phyloP scores from a whole-genome alignment of 768 basidiomycete genomes.

The Hygrocybe coccinea region DNA sequence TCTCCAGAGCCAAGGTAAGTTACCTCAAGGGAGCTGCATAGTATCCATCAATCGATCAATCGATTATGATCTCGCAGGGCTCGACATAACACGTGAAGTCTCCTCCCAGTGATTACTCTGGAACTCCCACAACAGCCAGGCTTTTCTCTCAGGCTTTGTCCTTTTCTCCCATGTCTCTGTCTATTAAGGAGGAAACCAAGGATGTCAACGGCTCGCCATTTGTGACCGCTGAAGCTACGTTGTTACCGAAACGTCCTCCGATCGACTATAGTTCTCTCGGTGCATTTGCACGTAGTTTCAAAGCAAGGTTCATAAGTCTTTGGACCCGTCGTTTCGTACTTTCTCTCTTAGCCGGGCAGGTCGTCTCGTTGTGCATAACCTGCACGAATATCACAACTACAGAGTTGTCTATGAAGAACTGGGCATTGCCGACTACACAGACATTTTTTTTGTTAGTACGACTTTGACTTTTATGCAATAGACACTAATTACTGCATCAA shows the following conservation, averaged over 20 bases:
- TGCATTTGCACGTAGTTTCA: constrained; percentile 52
- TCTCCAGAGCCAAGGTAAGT: too few relatives aligned
- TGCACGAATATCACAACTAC: constrained; percentile 86
- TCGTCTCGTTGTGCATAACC: constrained; percentile 84
- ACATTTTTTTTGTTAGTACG: constrained; percentile 71
- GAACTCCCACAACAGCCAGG: too few relatives aligned
- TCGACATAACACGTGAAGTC: background rate
- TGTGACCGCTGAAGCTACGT: too few relatives aligned
- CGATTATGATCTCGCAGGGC: constrained; percentile 10
- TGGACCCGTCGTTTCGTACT: constrained; percentile 75
- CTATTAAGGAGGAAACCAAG: too few relatives aligned
- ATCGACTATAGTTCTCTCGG: constrained; percentile 60
- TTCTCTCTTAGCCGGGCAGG: constrained; percentile 69
- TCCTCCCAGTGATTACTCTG: background rate
- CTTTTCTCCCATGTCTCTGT: too few relatives aligned
- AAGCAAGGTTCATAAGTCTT: constrained; percentile 61
- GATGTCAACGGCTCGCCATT: too few relatives aligned
- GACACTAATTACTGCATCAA: constrained; percentile 22
- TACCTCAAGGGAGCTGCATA: too few relatives aligned
- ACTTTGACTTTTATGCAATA: background rate
- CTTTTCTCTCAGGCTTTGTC: too few relatives aligned
- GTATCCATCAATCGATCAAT: background rate
- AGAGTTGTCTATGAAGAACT: constrained; percentile 63
- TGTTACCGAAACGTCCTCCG: constrained; percentile 42
- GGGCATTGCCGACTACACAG: constrained; percentile 76